phyloP scores from a whole-genome alignment of 75 land plant genomes.

The Cunninghamia lanceolata region DNA sequence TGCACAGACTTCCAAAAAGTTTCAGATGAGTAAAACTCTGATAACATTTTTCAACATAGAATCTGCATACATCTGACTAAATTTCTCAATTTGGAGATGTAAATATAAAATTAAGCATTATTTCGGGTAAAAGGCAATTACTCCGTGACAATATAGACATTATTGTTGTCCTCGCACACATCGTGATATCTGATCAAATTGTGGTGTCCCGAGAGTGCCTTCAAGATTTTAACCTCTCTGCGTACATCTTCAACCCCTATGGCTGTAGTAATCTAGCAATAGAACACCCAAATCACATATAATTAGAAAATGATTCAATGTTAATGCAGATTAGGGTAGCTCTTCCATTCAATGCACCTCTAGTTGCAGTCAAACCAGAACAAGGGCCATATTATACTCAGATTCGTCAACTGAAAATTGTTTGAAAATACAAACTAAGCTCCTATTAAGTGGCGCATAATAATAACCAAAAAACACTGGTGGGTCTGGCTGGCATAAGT shows the following conservation, averaged over 20 bases:
- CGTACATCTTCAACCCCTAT: constrained; percentile 58
- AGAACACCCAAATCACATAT: not conserved
- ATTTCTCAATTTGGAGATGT: not conserved
- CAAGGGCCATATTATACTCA: not conserved
- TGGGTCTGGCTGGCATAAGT: not conserved
- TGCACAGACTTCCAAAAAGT: not conserved
- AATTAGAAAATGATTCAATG: not conserved
- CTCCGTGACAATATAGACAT: constrained; percentile 73
- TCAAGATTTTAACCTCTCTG: constrained; percentile 61
- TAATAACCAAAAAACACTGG: not conserved
- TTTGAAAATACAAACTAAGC: not conserved
- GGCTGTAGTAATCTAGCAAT: constrained; percentile 61
- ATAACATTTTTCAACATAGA: not conserved
- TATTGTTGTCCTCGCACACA: constrained; percentile 56
- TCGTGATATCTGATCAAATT: constrained; percentile 54
- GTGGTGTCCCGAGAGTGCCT: constrained; percentile 52
- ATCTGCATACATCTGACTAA: not conserved
- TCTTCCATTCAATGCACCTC: not conserved
- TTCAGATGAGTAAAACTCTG: not conserved
- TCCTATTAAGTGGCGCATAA: not conserved
- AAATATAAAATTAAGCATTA: not conserved
- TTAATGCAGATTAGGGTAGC: not conserved
- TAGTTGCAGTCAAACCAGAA: not conserved
- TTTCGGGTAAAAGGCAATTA: constrained; percentile 19
- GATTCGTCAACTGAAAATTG: not conserved